A percentile compares a stretch with the other conserved stretches of the same genome.
Evolutionary conservation across 805 yeast species (phyloP).

Genomic region (Priceomyces haplophilus): DNA sequence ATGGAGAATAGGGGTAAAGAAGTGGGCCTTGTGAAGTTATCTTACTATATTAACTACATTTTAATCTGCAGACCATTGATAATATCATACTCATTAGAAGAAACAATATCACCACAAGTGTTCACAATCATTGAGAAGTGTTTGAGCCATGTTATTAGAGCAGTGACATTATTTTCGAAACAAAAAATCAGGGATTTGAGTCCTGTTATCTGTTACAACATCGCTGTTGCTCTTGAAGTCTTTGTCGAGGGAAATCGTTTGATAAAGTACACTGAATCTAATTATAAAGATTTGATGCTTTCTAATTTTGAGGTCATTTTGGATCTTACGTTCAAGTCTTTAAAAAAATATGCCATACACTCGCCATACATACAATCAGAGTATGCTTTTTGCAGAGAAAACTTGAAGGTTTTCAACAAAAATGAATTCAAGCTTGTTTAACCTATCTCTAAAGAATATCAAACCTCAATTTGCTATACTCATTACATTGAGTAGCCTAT

Average conservation of each 20-base stretch:
- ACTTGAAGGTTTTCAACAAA: neutral
- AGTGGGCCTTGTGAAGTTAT: neutral
- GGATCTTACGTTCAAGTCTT: neutral
- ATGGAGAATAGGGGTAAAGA: neutral
- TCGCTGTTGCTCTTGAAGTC: neutral
- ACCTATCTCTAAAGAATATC: no score
- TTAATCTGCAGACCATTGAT: neutral
- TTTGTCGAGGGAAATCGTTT: neutral
- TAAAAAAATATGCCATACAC: neutral
- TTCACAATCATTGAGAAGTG: neutral
- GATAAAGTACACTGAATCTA: neutral
- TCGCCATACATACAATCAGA: constrained; percentile 1
- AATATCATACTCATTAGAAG: neutral
- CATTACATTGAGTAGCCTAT: neutral
- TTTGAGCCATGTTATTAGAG: neutral
- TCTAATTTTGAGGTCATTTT: constrained; percentile 1
- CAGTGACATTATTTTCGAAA: constrained; percentile 1
- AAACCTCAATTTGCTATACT: no score
- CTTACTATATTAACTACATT: neutral
- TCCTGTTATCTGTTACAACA: neutral
- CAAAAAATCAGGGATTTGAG: neutral
- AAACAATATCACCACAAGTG: neutral
- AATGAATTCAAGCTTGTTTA: neutral
- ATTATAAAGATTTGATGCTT: neutral
- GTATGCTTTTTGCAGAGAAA: neutral